Evolutionary conservation across 1,139 yeast genomes (phyloP), one percentile per base, ranked within the genome.

Genomic region (Casaregolazyma suthepensis): DNA sequence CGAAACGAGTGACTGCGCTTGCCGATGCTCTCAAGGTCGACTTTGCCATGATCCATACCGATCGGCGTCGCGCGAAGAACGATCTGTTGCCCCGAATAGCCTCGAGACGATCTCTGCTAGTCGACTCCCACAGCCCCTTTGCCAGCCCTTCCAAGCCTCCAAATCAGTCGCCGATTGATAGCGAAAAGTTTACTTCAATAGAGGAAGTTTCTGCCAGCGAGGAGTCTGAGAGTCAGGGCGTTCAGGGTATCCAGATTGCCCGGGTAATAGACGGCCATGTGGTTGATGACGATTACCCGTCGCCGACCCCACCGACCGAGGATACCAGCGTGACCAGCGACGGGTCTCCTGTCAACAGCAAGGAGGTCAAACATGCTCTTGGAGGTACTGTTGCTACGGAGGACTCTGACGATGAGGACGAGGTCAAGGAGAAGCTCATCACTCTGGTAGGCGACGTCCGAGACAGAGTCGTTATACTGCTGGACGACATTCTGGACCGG

Each of bases 11-110:
- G 52, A 94, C 99, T 37, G 94, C 97, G 1, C 76, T 94, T 66
- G 99, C 99, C 9, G 99, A 94, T 72, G 83, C 94, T 35, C 78
- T 94, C 63, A 93, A 93, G 72, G 89, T 93, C 61, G 90, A 93
- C 71, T 94, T 94, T 67, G 99, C 99, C 57, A 93, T 94, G 98
- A 93, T 94, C 63, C 98, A 94, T 69, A 93, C 99, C 35, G 99
- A 93, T 72, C 83, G 98, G 68, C 85, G 97, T 71, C 84, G 99
- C 71, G 82, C 85, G 48, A 85, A 84, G 64, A 96, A 87, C 70
- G 78, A 80, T 53, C 85, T 81, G 48, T 66, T 58, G 46, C 56
- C 61, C n/a, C 54, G 58, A 17, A 53, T 58, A 17, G 48, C 52
- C 13, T 54, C 67, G n/a, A 59, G 57, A 17, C 59, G 62, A 46